Evolutionary conservation across 2,329 filamentous ascomycete species (phyloP), one percentile per base, ranked within the genome.

Genomic region (Monosporascus sp.): DNA sequence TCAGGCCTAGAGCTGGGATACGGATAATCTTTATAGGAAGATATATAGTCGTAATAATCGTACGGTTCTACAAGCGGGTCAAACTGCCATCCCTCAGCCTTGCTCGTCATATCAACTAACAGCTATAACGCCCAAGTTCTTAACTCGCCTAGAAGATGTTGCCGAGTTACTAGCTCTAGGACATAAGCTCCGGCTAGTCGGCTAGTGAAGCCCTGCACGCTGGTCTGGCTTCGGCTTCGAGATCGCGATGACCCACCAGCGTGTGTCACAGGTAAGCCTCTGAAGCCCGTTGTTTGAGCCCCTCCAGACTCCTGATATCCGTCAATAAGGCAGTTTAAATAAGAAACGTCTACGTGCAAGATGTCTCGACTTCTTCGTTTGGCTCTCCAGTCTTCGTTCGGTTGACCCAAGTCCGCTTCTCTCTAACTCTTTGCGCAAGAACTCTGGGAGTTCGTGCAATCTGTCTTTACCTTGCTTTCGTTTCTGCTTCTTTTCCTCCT

Each of bases 361-460:
- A 46, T 22, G 24, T 24, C 31, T 34, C 52, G 52, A 57, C 47
- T 51, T 42, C 54, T 57, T 53, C 59, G 52, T 60, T 56, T 51
- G 56, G 54, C 53, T 62, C 58, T 62, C 55, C 54, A 63, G 62
- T 64, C 66, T 64, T 62, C 57, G 54, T 50, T 20, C 54, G 41
- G 58, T 60, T 62, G 62, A 65, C 60, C 60, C 61, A 60, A 64
- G 52, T 53, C 62, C 55, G 52, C 58, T 57, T 53, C 46, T 53
- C 46, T 61, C 60, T 62, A 62, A 57, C 55, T 53, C 54, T 55
- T 54, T 53, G 58, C 58, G 60, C 59, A 63, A 68, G 69, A 74
- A 72, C 76, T 78, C 76, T 70, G 74, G 74, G 69, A 78, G 75
- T 72, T 75, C 70, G 66, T 58, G 62, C 60, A 65, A 65, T 65